A percentile compares a stretch with the other conserved stretches of the same genome.
These are phyloP conservation scores for Candida sonorensis DNA, from an alignment of 805 yeast genomes.

Conservation along the genomic window DNA sequence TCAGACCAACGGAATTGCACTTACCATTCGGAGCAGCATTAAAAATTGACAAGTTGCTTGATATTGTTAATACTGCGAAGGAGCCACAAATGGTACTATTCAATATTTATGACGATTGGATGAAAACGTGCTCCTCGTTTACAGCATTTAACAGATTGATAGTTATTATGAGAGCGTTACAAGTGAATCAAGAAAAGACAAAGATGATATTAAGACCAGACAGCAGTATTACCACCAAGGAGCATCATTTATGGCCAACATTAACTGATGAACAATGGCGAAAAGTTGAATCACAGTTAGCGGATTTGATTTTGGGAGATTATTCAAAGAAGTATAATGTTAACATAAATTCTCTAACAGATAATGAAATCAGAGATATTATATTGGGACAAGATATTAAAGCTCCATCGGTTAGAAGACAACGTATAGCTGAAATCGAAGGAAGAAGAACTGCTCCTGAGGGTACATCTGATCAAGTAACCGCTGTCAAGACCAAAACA, in stretches of 20 bases:
- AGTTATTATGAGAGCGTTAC: slow-evolving; percentile 74
- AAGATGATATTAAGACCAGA: slow-evolving; percentile 73
- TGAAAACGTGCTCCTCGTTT: slow-evolving; percentile 70
- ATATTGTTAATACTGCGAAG: slow-evolving; percentile 74
- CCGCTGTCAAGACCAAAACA: slow-evolving; percentile 77
- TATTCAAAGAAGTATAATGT: slow-evolving; percentile 83
- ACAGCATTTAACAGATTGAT: slow-evolving; percentile 91
- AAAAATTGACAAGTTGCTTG: slow-evolving; percentile 72
- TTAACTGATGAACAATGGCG: slow-evolving; percentile 88
- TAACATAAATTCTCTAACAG: slow-evolving; percentile 80
- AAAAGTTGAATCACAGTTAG: slow-evolving; percentile 75
- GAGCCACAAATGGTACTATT: slow-evolving; percentile 91
- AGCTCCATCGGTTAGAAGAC: slow-evolving; percentile 84
- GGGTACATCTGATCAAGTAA: slow-evolving; percentile 42
- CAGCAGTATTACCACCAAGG: slow-evolving; percentile 56
- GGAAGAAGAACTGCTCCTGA: slow-evolving; percentile 36
- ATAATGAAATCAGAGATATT: slow-evolving; percentile 87
- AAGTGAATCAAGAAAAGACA: slow-evolving; percentile 70
- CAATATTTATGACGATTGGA: slow-evolving; percentile 94
- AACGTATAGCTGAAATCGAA: slow-evolving; percentile 73
- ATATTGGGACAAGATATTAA: slow-evolving; percentile 90
- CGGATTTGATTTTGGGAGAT: slow-evolving; percentile 81
- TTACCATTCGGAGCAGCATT: slow-evolving; percentile 86
- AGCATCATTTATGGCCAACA: slow-evolving; percentile 91
- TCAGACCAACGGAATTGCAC: slow-evolving; percentile 82